Evolutionary conservation across 164 flowering plant genomes (phyloP), one percentile per base, ranked within the genome.

Genomic region (Chloranthus sessilifolius): DNA sequence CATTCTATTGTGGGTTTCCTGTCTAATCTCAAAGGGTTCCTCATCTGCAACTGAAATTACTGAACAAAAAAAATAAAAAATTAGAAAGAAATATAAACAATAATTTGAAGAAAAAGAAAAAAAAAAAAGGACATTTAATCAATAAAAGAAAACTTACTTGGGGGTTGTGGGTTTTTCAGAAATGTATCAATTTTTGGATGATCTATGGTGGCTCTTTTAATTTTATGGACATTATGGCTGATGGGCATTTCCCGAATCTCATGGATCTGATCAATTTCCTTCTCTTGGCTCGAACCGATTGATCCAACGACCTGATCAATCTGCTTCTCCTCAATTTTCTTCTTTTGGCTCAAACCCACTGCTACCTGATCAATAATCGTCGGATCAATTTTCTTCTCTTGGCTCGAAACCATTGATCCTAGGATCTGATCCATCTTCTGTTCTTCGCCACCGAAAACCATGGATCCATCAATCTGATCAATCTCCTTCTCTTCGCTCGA

Each of bases 1-100:
- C 50, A 81, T 60, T 59, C 74, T 76, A 66, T 46, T 72, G 7
- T 72, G 79, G 21, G 63, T 62, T 53, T 62, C 67, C 29, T 81
- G 66, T 46, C 41, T 30, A n/a, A n/a, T n/a, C n/a, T n/a, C n/a
- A n/a, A n/a, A n/a, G n/a, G 41, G 48, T 22, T 61, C 66, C 25
- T 61, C 59, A 20, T 41, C 36, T 43, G 58, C 59, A 12, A 60
- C 66, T 54, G 68, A 19, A 69, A 36, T 63, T 68, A 43, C 65
- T 53, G 11, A 19, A 37, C 2, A n/a, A 15, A 52, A 44, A 17
- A 37, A 7, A 20, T 5, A 15, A 15, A 51, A 31, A 7, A 61
- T 24, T 9, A 29, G 42, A 27, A 1, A 54, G 15, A 50, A 35
- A 35, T 1, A 49, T 22, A n/a, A n/a, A n/a, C n/a, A n/a, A n/a